These are phyloP conservation scores for Metschnikowia corniflorae DNA, from an alignment of 805 yeast species.

Conservation along the genomic window DNA sequence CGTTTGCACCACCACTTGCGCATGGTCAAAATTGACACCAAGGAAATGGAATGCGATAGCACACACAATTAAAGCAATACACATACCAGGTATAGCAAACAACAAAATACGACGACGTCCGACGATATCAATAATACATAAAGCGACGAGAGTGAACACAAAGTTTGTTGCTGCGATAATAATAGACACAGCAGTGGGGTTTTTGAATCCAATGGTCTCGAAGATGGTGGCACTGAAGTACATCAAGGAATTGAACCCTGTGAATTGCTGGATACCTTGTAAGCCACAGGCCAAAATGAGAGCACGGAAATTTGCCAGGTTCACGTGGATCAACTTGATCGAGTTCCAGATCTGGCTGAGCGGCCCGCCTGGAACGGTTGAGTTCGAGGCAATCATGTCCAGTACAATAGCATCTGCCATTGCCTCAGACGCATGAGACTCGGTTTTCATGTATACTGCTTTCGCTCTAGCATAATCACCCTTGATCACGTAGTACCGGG, in stretches of 20 bases:
- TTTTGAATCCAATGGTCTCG: slow-evolving; percentile 81
- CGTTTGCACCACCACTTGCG: slow-evolving; percentile 35
- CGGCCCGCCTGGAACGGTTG: slow-evolving; percentile 42
- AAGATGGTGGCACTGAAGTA: slow-evolving; percentile 92
- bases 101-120: slow-evolving; percentile 85
- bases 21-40: slow-evolving; percentile 52
- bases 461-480: slow-evolving; percentile 64
- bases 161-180: slow-evolving; percentile 94
- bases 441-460: slow-evolving; percentile 59
- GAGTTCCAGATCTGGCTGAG: slow-evolving; percentile 55
- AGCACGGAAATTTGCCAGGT: slow-evolving; percentile 84
- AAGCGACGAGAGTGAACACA: slow-evolving; percentile 79
- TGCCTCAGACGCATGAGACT: slow-evolving; percentile 58
- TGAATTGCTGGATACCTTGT: slow-evolving; percentile 95
- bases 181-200: slow-evolving; percentile 92
- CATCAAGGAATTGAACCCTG: slow-evolving; percentile 95
- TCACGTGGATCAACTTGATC: slow-evolving; percentile 57
- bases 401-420: slow-evolving; percentile 63
- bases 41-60: slow-evolving; percentile 91
- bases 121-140: slow-evolving; percentile 78
- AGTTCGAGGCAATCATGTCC: slow-evolving; percentile 53
- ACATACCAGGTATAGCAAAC: slow-evolving; percentile 83
- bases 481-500: slow-evolving; percentile 79
- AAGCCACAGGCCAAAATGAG: slow-evolving; percentile 86
- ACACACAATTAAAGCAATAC: slow-evolving; percentile 67